Conservation (phyloP, 192 early-diverging fungal species). For the Entomortierella chlamydospora region DNA sequence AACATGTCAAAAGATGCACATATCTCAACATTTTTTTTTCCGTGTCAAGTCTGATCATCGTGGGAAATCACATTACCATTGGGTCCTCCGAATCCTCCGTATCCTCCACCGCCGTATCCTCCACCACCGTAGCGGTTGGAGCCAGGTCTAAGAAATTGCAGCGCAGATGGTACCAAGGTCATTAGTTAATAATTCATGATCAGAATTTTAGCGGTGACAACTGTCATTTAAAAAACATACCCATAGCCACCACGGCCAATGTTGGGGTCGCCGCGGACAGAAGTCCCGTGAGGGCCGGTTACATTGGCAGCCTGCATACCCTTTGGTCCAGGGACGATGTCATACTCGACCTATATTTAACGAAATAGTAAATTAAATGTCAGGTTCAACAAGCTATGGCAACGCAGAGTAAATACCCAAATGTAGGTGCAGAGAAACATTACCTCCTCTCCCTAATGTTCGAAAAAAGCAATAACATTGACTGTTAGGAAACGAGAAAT, state of each 20-base stretch:
- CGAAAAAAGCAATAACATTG: slow-evolving; percentile 15
- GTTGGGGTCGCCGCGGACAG: slow-evolving; percentile 83
- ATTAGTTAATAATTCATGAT: not conserved
- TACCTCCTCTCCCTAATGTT: slow-evolving; percentile 64
- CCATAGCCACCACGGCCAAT: slow-evolving; percentile 51
- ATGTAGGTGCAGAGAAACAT: not conserved
- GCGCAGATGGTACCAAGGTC: not conserved
- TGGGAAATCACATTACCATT: slow-evolving; percentile 48
- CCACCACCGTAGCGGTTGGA: slow-evolving; percentile 26
- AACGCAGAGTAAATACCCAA: not conserved
- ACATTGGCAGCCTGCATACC: slow-evolving; percentile 88
- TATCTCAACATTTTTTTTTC: no score
- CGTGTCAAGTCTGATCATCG: no score
- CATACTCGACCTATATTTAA: slow-evolving; percentile 74
- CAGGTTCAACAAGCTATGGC: no score
- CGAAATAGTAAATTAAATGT: slow-evolving; percentile 13
- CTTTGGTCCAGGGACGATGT: slow-evolving; percentile 79
- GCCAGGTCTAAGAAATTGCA: not conserved
- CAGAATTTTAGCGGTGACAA: not conserved
- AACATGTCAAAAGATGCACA: no score
- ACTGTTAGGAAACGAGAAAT: not conserved
- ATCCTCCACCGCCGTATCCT: slow-evolving; percentile 34
- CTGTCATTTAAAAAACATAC: slow-evolving; percentile 7
- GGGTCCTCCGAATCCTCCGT: slow-evolving; percentile 45
- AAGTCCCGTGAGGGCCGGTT: slow-evolving; percentile 75